Base-by-base conservation (phyloP, 257 asterid genomes). In the Fraxinus pennsylvanica region DNA sequence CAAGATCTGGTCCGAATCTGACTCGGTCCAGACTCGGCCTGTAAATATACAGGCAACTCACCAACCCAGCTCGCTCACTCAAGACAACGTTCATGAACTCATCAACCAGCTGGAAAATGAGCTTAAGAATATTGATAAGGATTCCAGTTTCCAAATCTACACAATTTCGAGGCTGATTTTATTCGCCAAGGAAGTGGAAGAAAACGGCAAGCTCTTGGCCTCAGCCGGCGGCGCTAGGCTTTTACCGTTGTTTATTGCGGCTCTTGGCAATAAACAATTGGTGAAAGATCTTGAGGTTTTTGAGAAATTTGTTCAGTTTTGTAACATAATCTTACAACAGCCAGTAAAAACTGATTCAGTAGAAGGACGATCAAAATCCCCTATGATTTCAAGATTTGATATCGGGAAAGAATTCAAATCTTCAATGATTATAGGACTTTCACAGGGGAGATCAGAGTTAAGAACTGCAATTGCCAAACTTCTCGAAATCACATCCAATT, bases 1-100 rank as follows among this genome's bases (percentile, higher is more conserved):
- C 78, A 81, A 87, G 76, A 80, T 91, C 84, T 93, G 98, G 98
- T 84, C 91, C 33, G 90, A 90, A 97, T 84, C 91, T 30, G 89
- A 90, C 66, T 78, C 92, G 82, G 78, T 76, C 50, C 81, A 47
- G 25, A 50, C 85, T 76, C 82, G 77, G 19, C 25, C 78, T 15
- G 14, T 67, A 12, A 39, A 36, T 38, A 66, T 77, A 8, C 82
- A 74, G 68, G 52, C 70, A 50, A 70, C 5, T 47, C 78, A 29
- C 68, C 43, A 25, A 27, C 39, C 27, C 22, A 59, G 69, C 82
- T 77, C 86, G 6, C 78, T 87, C 69, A 66, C 87, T 25, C 76
- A 68, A 8, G 78, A 83, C 14, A 89, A 83, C 41, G 89, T 85
- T 15, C 66, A 63, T 10, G 70, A 80, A 21, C 86, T 93, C 86